Percentiles rank a stretch among this genome's conserved stretches.
phyloP scores from a whole-genome alignment of 345 rosid genomes.

The Kernera saxatilis region DNA sequence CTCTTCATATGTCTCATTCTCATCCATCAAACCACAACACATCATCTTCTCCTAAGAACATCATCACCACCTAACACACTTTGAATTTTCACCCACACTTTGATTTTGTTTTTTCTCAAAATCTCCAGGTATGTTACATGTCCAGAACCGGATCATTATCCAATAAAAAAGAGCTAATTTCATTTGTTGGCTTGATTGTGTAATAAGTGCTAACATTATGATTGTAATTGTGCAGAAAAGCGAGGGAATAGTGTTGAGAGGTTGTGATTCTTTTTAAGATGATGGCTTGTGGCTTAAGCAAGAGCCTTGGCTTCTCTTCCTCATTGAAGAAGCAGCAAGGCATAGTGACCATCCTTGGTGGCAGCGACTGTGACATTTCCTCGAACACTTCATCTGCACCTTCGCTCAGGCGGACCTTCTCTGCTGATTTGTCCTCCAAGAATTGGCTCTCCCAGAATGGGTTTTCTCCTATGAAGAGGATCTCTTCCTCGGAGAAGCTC shows the following conservation, averaged over 20 bases:
- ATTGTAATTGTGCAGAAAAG: conserved; percentile 30
- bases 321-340: conserved; percentile 58
- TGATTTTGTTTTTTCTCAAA: not conserved
- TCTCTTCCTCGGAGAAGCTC: conserved; percentile 51
- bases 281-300: conserved; percentile 47
- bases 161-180: not conserved
- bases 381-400: conserved; percentile 32
- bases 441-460: conserved; percentile 57
- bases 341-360: conserved; percentile 66
- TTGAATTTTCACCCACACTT: not conserved
- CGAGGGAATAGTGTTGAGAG: not conserved
- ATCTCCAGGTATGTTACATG: conserved; percentile 15
- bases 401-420: conserved; percentile 70
- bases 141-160: not conserved
- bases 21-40: conserved; percentile 16
- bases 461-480: conserved; percentile 48
- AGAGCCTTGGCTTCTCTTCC: conserved; percentile 42
- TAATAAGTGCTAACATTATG: conserved; percentile 30
- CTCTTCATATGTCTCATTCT: conserved; percentile 21
- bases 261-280: not conserved
- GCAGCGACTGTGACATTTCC: conserved; percentile 10
- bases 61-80: not conserved
- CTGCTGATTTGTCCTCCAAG: conserved; percentile 82
- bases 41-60: conserved; percentile 6
- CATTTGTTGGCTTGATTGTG: conserved; percentile 1